phyloP scores from a whole-genome alignment of 169 alveolate species.

The Amoebophrya sp. region DNA sequence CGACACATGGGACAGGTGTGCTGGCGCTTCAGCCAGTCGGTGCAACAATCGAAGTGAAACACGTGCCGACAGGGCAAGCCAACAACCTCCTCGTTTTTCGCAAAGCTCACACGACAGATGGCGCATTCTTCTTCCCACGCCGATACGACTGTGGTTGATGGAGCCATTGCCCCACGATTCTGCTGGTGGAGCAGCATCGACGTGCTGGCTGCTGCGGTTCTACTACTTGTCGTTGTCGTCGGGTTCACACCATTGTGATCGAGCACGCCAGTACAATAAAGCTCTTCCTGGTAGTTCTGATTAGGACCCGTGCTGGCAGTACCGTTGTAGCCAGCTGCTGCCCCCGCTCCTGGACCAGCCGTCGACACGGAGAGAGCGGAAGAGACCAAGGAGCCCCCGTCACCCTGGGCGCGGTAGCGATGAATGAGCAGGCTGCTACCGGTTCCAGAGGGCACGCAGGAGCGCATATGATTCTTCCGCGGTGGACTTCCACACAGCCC shows the following conservation, averaged over 20 bases:
- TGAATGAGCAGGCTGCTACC: not conserved
- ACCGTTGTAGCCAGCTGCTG: too few relatives aligned
- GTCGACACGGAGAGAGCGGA: too few relatives aligned
- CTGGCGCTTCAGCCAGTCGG: not conserved
- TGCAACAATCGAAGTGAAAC: not conserved
- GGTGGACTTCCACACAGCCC: too few relatives aligned
- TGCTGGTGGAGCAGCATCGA: not conserved
- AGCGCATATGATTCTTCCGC: too few relatives aligned
- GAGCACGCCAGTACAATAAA: too few relatives aligned
- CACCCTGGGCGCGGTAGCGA: not conserved
- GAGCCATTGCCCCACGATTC: not conserved
- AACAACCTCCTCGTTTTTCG: not conserved
- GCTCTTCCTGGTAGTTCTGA: too few relatives aligned
- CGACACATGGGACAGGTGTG: constrained; percentile 10
- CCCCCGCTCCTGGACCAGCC: too few relatives aligned
- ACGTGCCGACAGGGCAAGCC: constrained; percentile 3
- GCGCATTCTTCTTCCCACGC: not conserved
- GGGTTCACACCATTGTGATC: too few relatives aligned
- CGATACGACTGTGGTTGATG: not conserved
- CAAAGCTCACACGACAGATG: not conserved
- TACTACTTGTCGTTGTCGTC: too few relatives aligned
- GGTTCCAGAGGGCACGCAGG: not conserved
- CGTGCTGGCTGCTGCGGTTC: too few relatives aligned
- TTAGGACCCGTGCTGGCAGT: too few relatives aligned
- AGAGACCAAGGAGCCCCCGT: too few relatives aligned